Base-by-base conservation (phyloP, 352 stramenopile genomes). In the Phytophthora fragariae region DNA sequence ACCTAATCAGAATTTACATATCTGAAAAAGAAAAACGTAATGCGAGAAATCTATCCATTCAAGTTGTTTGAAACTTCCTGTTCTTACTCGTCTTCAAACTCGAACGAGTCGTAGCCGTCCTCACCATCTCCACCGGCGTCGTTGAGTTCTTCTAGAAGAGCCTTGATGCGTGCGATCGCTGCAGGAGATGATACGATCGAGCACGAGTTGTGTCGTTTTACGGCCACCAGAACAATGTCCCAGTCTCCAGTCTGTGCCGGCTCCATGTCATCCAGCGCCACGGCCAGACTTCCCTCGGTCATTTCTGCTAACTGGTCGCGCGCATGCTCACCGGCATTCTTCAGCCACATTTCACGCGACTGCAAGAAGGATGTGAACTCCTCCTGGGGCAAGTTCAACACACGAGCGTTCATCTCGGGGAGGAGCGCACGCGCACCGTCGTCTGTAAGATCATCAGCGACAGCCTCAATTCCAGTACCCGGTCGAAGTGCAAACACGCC, bases 191-290 rank as follows among this genome's bases (percentile, higher is more conserved):
- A 90, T 52, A 85, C 75, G 52, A 95, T 82, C 58, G 88, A 92
- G 77, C 91, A 92, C 49, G 88, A 95, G 49, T 82, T 93, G 73
- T 93, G 83, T 57, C 88, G 85, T 68, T 93, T 95, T 15, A 80
- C 57, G 19, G 74, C 77, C 24, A 78, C 54, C 21, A 95, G 64
- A 65, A 88, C 75, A 35, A 95, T 84, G 56, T 95, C 88, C 56
- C 79, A 79, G 63, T 95, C 88, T 8, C 77, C 81, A 4, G 88
- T 95, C 62, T 95, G 88, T 3, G 90, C 76, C 3, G 88, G 88
- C 68, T 95, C 86, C 83, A 92, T 92, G 64, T 95, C 88, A 72
- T 95, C 86, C 49, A 95, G 70, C n/a, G 81, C 80, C 17, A 95
- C 78, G 12, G 83, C 79, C 41, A 95, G 59, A 56, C 80, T 92